Base-by-base conservation (phyloP, 805 yeast genomes). In the Scheffersomyces lignosus region DNA sequence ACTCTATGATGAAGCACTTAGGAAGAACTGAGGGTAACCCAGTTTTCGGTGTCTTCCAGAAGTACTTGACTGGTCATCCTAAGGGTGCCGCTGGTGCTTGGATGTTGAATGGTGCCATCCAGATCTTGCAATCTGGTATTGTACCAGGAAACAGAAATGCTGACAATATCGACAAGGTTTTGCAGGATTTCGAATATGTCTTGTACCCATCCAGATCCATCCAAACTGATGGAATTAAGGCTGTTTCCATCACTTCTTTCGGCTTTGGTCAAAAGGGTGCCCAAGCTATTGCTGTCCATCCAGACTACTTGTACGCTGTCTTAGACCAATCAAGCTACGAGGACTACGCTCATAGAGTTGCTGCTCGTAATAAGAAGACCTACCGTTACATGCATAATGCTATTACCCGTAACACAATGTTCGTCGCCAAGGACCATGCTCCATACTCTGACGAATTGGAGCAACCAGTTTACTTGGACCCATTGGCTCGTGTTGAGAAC, bases 11-110 rank as follows among this genome's bases (percentile, higher is more conserved):
- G 82, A 71, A 76, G 58, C 99, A 93, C 62, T 75, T 93, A 60
- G 99, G 98, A 52, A 84, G 99, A 73, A 72, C 96, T 39, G 89
- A 87, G 72, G 99, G 99, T 72, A 95, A 93, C 73, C 96, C 99
- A 46, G 90, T 95, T 33, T 76, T 84, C 52, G 97, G 98, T 79
- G 95, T 93, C 38, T 91, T 95, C 96, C 99, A 93, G 73, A 93
- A 93, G 71, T 93, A 78, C 81, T 80, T 93, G 60, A 93, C 99
- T 55, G 99, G 99, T 71, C 99, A 93, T 76, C 99, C 99, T 56
- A 93, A 93, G 86, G 99, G 99, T 80, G 99, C 99, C 55, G 99
- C 99, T 40, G 99, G 97, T 78, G 98, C 99, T 41, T 93, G 99
- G 99, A 93, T 93, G 99, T 72, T 93, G 78, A 95, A 93, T 68